Evolutionary conservation across 2,329 filamentous ascomycete genomes (phyloP).

Genomic region (Aspergillus sp.): DNA sequence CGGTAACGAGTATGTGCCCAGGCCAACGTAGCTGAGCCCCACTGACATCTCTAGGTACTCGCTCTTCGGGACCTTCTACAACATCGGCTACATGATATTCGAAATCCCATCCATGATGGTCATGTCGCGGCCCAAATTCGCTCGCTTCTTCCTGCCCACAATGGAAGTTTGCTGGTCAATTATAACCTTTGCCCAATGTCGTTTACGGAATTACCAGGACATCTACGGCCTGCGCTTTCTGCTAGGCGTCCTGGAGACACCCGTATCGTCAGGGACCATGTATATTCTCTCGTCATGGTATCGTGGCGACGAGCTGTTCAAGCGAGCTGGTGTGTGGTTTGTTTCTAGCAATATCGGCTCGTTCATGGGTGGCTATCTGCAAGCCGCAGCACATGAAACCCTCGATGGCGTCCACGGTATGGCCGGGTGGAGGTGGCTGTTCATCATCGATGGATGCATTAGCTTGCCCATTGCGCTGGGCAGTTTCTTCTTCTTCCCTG

Average conservation of each 20-base stretch:
- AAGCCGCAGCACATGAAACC: slow-evolving; percentile 30
- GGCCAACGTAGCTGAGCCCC: too few relatives aligned
- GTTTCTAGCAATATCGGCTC: slow-evolving; percentile 28
- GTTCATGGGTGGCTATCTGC: slow-evolving; percentile 35
- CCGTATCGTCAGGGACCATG: slow-evolving; percentile 30
- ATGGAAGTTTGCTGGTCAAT: slow-evolving; percentile 28
- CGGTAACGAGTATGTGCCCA: slow-evolving; percentile 18
- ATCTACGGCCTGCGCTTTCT: slow-evolving; percentile 37
- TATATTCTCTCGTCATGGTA: slow-evolving; percentile 44
- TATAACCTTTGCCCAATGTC: slow-evolving; percentile 26
- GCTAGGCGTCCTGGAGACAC: slow-evolving; percentile 30
- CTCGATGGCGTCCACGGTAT: slow-evolving; percentile 27
- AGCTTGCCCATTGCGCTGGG: slow-evolving; percentile 41
- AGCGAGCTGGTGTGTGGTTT: slow-evolving; percentile 33
- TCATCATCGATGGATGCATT: slow-evolving; percentile 38
- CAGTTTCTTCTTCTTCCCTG: slow-evolving; percentile 42
- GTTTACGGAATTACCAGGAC: slow-evolving; percentile 23
- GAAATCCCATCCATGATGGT: slow-evolving; percentile 19
- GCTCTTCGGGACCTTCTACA: slow-evolving; percentile 18
- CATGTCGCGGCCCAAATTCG: slow-evolving; percentile 20
- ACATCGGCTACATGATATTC: slow-evolving; percentile 20
- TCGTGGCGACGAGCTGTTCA: slow-evolving; percentile 34
- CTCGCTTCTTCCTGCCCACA: slow-evolving; percentile 19
- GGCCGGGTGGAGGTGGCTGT: slow-evolving; percentile 36
- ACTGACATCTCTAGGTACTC: not conserved